Evolutionary conservation across 805 yeast species (phyloP).

Genomic region (Grigorovia jiainica): DNA sequence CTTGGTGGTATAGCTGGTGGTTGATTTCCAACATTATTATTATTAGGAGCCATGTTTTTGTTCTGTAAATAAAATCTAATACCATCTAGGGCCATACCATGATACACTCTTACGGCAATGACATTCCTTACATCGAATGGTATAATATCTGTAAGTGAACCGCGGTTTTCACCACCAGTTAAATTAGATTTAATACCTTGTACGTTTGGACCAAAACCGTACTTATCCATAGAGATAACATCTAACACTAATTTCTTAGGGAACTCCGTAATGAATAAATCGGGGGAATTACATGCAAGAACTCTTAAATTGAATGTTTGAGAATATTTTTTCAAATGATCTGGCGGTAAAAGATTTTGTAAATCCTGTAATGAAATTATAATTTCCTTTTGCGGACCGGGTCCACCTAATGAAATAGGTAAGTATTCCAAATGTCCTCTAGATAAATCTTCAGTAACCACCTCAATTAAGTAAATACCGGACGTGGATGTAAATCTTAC

Average conservation of each 20-base stretch:
- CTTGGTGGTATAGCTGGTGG: slow-evolving; percentile 42
- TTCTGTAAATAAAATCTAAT: slow-evolving; percentile 40
- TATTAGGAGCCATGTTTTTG: too few relatives aligned
- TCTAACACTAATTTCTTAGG: slow-evolving; percentile 14
- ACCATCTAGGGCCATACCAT: slow-evolving; percentile 80
- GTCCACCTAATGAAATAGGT: slow-evolving; percentile 48
- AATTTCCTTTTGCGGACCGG: slow-evolving; percentile 48
- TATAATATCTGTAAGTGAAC: slow-evolving; percentile 22
- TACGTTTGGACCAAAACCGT: slow-evolving; percentile 16
- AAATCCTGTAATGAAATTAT: slow-evolving; percentile 41
- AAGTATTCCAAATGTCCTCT: slow-evolving; percentile 50
- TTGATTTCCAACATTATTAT: too few relatives aligned
- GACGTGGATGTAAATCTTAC: slow-evolving; percentile 42
- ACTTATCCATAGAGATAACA: slow-evolving; percentile 19
- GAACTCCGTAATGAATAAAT: slow-evolving; percentile 43
- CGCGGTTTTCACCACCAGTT: slow-evolving; percentile 20
- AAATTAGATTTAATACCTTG: slow-evolving; percentile 24
- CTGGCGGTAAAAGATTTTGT: slow-evolving; percentile 26
- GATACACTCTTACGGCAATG: slow-evolving; percentile 50
- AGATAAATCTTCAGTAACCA: slow-evolving; percentile 46
- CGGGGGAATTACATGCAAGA: slow-evolving; percentile 53
- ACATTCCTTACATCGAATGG: slow-evolving; percentile 28
- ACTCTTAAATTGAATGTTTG: slow-evolving; percentile 37
- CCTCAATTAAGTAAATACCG: slow-evolving; percentile 71
- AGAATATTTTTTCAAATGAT: slow-evolving; percentile 22